Percentiles rank a stretch among this genome's conserved stretches.
These are phyloP conservation scores for Colletotrichum godetiae DNA, from an alignment of 2,329 filamentous ascomycete genomes.

Conservation along the genomic window DNA sequence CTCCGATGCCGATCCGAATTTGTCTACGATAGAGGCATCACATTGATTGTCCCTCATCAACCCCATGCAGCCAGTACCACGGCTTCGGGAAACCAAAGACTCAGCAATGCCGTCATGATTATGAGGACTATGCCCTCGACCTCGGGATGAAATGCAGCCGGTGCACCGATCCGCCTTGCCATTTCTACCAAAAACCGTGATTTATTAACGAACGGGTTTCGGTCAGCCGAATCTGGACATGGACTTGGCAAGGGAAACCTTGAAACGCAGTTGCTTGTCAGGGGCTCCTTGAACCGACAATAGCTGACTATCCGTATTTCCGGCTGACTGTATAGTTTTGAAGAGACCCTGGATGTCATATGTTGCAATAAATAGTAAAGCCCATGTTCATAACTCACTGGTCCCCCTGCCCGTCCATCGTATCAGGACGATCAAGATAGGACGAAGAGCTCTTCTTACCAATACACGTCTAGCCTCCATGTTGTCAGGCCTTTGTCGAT, in stretches of 20 bases:
- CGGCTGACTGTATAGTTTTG: background rate
- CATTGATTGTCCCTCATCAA: background rate
- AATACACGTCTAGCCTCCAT: too few relatives aligned
- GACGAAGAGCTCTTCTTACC: too few relatives aligned
- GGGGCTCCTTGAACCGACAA: background rate
- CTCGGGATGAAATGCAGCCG: background rate
- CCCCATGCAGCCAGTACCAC: background rate
- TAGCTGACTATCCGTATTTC: too few relatives aligned
- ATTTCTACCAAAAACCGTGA: background rate
- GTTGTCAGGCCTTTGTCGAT: too few relatives aligned
- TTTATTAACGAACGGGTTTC: background rate
- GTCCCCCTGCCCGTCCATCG: background rate
- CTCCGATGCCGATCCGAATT: background rate
- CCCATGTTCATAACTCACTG: background rate
- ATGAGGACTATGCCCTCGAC: background rate
- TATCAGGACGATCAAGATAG: too few relatives aligned
- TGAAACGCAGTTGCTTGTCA: background rate
- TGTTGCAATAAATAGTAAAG: background rate
- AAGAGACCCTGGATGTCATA: background rate
- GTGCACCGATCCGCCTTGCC: background rate
- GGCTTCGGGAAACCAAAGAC: background rate
- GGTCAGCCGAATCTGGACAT: background rate
- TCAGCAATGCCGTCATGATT: background rate
- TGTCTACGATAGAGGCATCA: background rate
- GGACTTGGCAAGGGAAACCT: background rate